Base-by-base conservation (phyloP, 495 filamentous ascomycete genomes). In the Aeminium ludgeri region DNA sequence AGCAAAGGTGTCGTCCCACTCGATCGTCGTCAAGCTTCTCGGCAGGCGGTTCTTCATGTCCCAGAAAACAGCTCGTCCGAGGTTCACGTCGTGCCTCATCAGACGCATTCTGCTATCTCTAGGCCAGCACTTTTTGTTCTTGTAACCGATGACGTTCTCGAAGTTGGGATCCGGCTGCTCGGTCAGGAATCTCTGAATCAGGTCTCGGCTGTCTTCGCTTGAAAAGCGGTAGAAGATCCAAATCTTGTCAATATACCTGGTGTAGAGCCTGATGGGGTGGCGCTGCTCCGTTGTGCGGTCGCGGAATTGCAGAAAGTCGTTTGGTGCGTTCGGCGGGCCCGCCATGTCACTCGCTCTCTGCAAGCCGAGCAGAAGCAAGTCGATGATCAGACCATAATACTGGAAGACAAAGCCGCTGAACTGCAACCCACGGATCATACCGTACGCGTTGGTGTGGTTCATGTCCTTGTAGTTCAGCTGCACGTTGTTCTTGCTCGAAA, bases 91-190 rank as follows among this genome's bases (percentile, higher is more conserved):
- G 59, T 99, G 91, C 49, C 91, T 76, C 91, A 99, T 99, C 49
- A 99, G 62, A 19, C 91, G 76, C 91, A 99, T 99, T 19, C 91
- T 71, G 8, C 85, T 93, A 56, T 99, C 91, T 38, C 91, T 74
- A 13, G 91, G 91, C 91, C 91, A 99, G 61, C 91, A 99, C 59
- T 96, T 99, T 68, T 96, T 99, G 61, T 93, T 99, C 62, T 82
- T 80, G 61, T 96, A 99, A 0, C 89, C 89, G 49, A 99, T 95
- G 31, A 96, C 91, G 52, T 99, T 99, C 62, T 96, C 91, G 44
- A 99, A 99, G 58, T 99, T 99, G 2, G 91, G 91, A 62, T 99
- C 91, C 0, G 91, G 91, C 50, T 96, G 87, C 57, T 96, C 91
- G 1, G 91, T 99, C 46, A 99, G 64, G 70, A 96, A 99, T 10